Evolutionary conservation across 305 asterid species (phyloP).

Genomic region (Fraxinus sp.): DNA sequence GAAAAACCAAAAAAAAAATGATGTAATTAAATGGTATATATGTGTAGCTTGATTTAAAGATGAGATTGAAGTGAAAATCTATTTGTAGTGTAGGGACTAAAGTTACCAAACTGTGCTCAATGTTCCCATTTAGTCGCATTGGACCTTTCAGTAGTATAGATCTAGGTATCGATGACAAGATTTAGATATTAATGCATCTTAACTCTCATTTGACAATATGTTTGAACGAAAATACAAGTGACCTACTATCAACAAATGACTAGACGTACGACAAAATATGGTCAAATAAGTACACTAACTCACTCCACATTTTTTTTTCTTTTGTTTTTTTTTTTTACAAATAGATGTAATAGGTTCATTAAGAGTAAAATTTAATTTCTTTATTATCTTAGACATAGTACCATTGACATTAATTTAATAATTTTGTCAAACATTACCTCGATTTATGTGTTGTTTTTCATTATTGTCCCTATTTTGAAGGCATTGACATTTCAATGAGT

Average conservation of each 20-base stretch:
- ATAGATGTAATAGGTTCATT: background rate
- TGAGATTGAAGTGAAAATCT: background rate
- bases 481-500: constrained; percentile 21
- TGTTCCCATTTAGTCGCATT: background rate
- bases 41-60: background rate
- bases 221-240: too few relatives aligned
- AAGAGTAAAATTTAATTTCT: background rate
- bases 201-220: background rate
- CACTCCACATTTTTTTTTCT: background rate
- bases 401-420: background rate
- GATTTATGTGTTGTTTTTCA: background rate
- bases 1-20: background rate
- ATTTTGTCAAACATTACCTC: background rate
- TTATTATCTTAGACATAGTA: background rate
- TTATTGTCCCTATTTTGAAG: constrained; percentile 18
- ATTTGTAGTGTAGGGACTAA: background rate
- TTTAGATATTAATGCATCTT: background rate
- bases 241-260: background rate
- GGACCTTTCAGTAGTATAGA: background rate
- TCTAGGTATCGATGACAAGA: background rate
- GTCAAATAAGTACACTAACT: background rate
- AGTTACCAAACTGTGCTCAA: background rate
- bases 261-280: too few relatives aligned
- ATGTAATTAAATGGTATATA: background rate
- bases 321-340: too few relatives aligned